Conservation (phyloP, 2,329 filamentous ascomycete species). For the Sodiomyces alkalinus region DNA sequence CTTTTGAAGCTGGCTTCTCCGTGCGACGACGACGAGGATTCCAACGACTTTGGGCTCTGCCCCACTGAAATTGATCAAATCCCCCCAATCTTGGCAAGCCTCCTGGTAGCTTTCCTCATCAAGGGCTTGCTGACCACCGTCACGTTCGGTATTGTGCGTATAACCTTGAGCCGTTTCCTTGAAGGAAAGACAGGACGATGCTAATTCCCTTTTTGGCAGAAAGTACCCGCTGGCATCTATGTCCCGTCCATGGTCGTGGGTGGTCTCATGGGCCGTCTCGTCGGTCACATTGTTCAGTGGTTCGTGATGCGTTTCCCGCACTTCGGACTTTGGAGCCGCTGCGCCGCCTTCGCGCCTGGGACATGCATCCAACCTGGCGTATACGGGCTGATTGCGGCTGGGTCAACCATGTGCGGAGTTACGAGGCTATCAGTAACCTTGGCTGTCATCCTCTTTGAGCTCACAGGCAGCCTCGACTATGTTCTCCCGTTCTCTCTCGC, state of each 20-base stretch:
- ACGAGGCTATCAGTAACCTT: constrained; percentile 86
- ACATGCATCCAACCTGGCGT: constrained; percentile 93
- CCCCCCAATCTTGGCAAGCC: constrained; percentile 54
- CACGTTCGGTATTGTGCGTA: constrained; percentile 84
- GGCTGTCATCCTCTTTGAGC: constrained; percentile 87
- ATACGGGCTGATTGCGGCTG: constrained; percentile 86
- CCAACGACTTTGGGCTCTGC: constrained; percentile 61
- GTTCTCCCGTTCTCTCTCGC: constrained; percentile 88
- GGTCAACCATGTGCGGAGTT: constrained; percentile 95
- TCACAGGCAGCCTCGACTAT: constrained; percentile 89
- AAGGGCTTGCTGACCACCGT: constrained; percentile 80
- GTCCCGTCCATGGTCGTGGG: constrained; percentile 98
- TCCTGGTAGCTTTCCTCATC: constrained; percentile 70
- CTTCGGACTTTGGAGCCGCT: constrained; percentile 59
- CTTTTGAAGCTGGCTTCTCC: constrained; percentile 83
- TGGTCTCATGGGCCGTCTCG: constrained; percentile 73
- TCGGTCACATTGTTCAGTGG: constrained; percentile 77
- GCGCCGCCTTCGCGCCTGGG: constrained; percentile 53
- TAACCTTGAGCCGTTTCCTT: constrained; percentile 20
- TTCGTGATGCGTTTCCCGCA: constrained; percentile 59
- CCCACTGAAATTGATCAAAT: constrained; percentile 60
- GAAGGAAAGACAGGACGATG: background rate
- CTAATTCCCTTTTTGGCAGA: constrained; percentile 29
- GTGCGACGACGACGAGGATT: constrained; percentile 53
- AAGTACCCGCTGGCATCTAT: constrained; percentile 92